Conservation (phyloP, 495 filamentous ascomycete species). For the Penicillium manginii region DNA sequence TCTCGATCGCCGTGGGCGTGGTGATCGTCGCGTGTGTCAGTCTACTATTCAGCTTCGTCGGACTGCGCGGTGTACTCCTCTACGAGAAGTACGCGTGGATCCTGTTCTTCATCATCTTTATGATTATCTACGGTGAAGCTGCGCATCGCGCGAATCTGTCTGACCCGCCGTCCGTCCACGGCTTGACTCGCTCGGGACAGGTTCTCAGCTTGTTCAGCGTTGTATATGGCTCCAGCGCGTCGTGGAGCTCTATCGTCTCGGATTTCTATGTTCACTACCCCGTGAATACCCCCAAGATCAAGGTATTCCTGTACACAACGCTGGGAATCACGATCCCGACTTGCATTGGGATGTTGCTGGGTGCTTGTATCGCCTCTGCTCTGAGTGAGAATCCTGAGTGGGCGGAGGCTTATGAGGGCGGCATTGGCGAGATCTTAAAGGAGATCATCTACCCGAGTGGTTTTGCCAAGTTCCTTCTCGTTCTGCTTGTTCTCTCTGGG, state of each 20-base stretch:
- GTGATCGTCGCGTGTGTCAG: conserved; percentile 55
- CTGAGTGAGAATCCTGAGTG: conserved; percentile 52
- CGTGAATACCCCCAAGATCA: conserved; percentile 49
- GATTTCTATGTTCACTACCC: conserved; percentile 70
- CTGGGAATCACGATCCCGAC: conserved; percentile 56
- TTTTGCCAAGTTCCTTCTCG: conserved; percentile 63
- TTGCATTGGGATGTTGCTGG: conserved; percentile 57
- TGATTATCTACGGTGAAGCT: conserved; percentile 59
- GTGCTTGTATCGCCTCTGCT: conserved; percentile 56
- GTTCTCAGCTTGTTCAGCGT: conserved; percentile 58
- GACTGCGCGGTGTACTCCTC: conserved; percentile 57
- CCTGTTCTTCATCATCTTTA: conserved; percentile 58
- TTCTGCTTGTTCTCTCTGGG: conserved; percentile 56
- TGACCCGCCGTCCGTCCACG: conserved; percentile 38
- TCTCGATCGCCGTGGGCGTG: conserved; percentile 45
- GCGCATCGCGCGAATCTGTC: conserved; percentile 51
- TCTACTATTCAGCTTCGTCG: conserved; percentile 62
- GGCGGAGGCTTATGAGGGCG: conserved; percentile 50
- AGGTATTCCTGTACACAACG: conserved; percentile 55
- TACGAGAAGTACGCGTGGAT: conserved; percentile 68
- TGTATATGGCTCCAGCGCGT: conserved; percentile 61
- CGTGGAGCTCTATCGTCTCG: conserved; percentile 61
- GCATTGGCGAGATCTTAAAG: conserved; percentile 63
- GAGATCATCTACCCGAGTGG: conserved; percentile 56
- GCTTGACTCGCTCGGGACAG: conserved; percentile 46